Percentiles rank a stretch among this genome's conserved stretches.
These are phyloP conservation scores for Pilatotrama ljubarskyi DNA, from an alignment of 768 basidiomycete species.

Conservation along the genomic window DNA sequence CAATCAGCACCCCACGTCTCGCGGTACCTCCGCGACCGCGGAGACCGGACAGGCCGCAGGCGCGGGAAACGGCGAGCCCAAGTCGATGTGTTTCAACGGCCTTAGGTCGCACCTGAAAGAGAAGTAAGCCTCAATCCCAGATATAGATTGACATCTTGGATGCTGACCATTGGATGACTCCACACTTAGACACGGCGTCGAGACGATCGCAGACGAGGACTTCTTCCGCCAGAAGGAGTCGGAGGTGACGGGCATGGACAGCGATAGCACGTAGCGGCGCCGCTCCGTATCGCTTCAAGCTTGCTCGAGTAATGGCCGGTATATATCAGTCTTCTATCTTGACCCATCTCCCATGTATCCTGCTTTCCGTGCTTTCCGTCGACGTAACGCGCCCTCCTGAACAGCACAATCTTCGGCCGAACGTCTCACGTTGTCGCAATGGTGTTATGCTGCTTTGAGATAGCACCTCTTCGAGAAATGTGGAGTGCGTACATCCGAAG, in stretches of 20 bases:
- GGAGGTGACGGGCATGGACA: not conserved
- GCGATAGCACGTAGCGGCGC: not conserved
- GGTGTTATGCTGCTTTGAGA: conserved; percentile 15
- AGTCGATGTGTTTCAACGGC: conserved; percentile 52
- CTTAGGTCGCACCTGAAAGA: conserved; percentile 62
- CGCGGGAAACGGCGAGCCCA: conserved; percentile 11
- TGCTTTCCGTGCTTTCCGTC: too few species aligned
- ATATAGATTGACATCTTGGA: not conserved
- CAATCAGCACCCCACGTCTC: not conserved
- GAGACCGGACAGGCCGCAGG: conserved; percentile 4
- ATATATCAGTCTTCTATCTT: not conserved
- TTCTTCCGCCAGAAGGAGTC: conserved; percentile 35
- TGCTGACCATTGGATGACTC: not conserved
- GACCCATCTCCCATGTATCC: not conserved
- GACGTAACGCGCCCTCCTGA: not conserved
- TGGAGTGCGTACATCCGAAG: not conserved
- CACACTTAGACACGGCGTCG: conserved; percentile 49
- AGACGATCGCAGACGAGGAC: conserved; percentile 54
- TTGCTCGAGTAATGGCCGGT: too few species aligned
- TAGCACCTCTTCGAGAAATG: conserved; percentile 1
- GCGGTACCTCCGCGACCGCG: not conserved
- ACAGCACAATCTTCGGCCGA: not conserved
- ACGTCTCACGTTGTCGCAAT: conserved; percentile 10
- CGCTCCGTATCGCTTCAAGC: not conserved
- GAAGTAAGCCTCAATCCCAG: conserved; percentile 46